phyloP scores from a whole-genome alignment of 176 grass and related monocot species.

The barley (Hordeum vulgare) region MorexV3_pseudomolecules_assembly NC_058521.1:4676276-4676775 shows the following conservation, averaged over 20 bases:
- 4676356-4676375: neutral
- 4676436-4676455: constrained; percentile 3
- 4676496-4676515: constrained; percentile 3
- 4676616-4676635: constrained; percentile 48
- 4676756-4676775: constrained; percentile 29
- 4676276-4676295: neutral
- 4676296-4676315: neutral
- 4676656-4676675: constrained; percentile 49
- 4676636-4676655: constrained; percentile 59
- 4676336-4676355: neutral
- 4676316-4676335: neutral
- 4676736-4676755: constrained; percentile 88
- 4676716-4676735: constrained; percentile 63
- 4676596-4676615: constrained; percentile 84
- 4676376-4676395: neutral
- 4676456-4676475: constrained; percentile 29
- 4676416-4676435: constrained; percentile 19
- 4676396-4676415: constrained; percentile 21
- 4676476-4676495: neutral
- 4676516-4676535: neutral
- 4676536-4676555: neutral
- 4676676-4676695: constrained; percentile 40
- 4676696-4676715: constrained; percentile 58
- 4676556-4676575: constrained; percentile 9
- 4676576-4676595: constrained; percentile 92